phyloP scores from a whole-genome alignment of 305 asterid genomes.

The Fraxinus baroniana region DNA sequence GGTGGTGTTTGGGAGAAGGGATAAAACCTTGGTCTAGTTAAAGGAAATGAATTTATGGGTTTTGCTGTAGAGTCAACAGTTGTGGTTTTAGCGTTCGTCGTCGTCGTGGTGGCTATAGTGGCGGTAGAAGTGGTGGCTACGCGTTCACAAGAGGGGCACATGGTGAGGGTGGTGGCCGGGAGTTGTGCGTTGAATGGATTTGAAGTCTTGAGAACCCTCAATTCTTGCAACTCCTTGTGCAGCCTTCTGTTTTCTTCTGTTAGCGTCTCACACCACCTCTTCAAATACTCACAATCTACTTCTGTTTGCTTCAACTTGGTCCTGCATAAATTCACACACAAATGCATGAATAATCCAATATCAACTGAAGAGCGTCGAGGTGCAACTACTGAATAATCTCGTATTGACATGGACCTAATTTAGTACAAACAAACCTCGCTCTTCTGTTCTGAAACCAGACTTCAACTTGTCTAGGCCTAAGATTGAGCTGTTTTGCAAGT shows the following conservation, averaged over 20 bases:
- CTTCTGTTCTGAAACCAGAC: constrained; percentile 96
- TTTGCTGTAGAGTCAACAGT: constrained; percentile 30
- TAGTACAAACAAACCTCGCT: constrained; percentile 51
- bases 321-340: constrained; percentile 36
- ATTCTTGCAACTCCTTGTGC: constrained; percentile 71
- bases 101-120: not conserved
- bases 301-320: constrained; percentile 92
- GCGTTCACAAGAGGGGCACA: constrained; percentile 88
- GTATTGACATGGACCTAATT: not conserved
- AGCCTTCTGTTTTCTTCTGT: constrained; percentile 72
- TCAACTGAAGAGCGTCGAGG: not conserved
- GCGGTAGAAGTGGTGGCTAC: constrained; percentile 48
- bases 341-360: not conserved
- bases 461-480: constrained; percentile 82
- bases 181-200: constrained; percentile 73
- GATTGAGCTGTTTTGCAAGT: constrained; percentile 78
- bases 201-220: constrained; percentile 67
- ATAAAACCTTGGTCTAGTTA: constrained; percentile 52
- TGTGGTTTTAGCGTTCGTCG: not conserved
- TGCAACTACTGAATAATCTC: not conserved
- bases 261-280: constrained; percentile 71
- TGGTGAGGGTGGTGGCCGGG: constrained; percentile 81
- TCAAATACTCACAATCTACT: constrained; percentile 77
- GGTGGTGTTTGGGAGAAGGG: constrained; percentile 41
- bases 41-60: constrained; percentile 38